These are phyloP conservation scores for Magnaporthiopsis rhizophila DNA, from an alignment of 2,329 filamentous ascomycete species.

Conservation along the genomic window DNA sequence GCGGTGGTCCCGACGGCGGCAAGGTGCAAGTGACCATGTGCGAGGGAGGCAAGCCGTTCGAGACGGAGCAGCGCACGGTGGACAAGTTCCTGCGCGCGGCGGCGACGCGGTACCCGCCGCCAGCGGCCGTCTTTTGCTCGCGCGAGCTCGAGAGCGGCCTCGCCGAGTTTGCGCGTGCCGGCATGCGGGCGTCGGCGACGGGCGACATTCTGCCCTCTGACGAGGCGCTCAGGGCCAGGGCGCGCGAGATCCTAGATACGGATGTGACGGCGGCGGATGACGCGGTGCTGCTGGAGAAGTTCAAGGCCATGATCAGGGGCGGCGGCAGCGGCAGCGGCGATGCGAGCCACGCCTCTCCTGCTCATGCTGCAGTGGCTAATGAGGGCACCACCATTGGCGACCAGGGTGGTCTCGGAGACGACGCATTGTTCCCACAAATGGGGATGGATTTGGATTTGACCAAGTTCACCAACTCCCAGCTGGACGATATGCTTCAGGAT, in stretches of 20 bases:
- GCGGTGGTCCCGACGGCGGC: not conserved
- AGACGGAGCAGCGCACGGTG: constrained; percentile 34
- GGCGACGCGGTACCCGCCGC: constrained; percentile 33
- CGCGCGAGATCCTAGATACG: constrained; percentile 38
- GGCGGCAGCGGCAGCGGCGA: not conserved
- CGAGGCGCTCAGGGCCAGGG: constrained; percentile 36
- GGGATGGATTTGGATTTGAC: constrained; percentile 23
- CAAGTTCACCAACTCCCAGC: constrained; percentile 25
- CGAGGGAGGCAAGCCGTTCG: constrained; percentile 31
- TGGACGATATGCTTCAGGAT: constrained; percentile 33
- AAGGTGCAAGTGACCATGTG: constrained; percentile 24
- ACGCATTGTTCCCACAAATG: constrained; percentile 19
- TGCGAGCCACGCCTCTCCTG: not conserved
- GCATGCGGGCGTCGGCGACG: constrained; percentile 17
- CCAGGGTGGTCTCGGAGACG: not conserved
- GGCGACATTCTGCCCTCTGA: constrained; percentile 41
- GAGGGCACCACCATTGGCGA: not conserved
- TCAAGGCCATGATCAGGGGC: constrained; percentile 36
- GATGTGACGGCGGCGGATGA: constrained; percentile 47
- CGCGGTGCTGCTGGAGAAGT: constrained; percentile 40
- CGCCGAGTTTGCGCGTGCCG: constrained; percentile 36
- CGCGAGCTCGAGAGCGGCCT: constrained; percentile 50
- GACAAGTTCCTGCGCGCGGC: constrained; percentile 41
- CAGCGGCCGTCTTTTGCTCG: constrained; percentile 48
- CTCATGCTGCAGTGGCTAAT: no score